phyloP scores from a whole-genome alignment of 73 alveolate genomes.

The Paramecium caudatum region DNA sequence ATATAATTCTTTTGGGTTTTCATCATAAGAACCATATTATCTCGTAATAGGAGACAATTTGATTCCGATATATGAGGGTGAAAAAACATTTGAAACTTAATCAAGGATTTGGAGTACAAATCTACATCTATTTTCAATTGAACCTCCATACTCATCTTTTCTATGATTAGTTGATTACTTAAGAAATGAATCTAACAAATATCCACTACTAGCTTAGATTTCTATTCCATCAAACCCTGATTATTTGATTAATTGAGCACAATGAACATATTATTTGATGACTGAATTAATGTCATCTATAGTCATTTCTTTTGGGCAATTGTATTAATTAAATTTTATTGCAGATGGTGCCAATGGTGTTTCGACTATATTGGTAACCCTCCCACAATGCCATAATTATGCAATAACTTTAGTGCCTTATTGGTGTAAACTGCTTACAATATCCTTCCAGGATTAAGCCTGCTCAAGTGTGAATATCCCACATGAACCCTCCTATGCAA shows the following conservation, averaged over 20 bases:
- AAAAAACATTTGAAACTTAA: conserved; percentile 66
- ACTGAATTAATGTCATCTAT: not conserved
- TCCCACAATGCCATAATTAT: conserved; percentile 78
- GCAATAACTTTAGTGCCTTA: conserved; percentile 71
- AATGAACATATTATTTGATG: not conserved
- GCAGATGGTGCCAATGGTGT: conserved; percentile 37
- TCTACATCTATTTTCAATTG: conserved; percentile 86
- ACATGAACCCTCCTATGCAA: conserved; percentile 69
- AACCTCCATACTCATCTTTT: conserved; percentile 94
- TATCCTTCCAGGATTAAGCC: conserved; percentile 65
- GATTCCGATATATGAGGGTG: not conserved
- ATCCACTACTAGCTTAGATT: conserved; percentile 87
- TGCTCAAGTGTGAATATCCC: conserved; percentile 59
- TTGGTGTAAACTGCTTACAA: conserved; percentile 55
- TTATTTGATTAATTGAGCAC: conserved; percentile 64
- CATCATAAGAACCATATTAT: conserved; percentile 72
- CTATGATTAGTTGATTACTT: conserved; percentile 84
- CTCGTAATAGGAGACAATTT: conserved; percentile 22
- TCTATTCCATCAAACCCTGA: conserved; percentile 96
- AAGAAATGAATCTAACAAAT: conserved; percentile 82
- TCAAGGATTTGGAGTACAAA: conserved; percentile 80
- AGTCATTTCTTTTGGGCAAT: conserved; percentile 22
- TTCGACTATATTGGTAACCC: conserved; percentile 63
- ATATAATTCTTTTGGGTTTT: conserved; percentile 76
- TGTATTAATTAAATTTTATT: not conserved